Evolutionary conservation across 1,139 yeast genomes (phyloP).

Genomic region (Wickerhamomyces sp.): DNA sequence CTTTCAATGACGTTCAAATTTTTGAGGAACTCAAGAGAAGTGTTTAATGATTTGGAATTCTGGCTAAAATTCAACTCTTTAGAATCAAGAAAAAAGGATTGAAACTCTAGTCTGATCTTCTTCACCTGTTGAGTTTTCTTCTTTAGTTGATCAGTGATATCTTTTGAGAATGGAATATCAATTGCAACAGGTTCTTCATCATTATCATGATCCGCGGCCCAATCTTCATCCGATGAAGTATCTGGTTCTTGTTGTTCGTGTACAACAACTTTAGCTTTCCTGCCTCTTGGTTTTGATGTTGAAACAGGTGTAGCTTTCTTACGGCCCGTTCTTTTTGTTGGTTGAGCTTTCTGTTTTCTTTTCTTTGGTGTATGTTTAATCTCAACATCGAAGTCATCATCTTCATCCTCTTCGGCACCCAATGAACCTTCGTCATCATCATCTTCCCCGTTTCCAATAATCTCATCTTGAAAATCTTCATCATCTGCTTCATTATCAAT

Average conservation of each 20-base stretch:
- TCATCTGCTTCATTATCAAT: constrained; percentile 22
- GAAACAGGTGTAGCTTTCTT: neutral
- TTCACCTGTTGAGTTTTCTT: constrained; percentile 15
- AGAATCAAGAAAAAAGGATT: constrained; percentile 7
- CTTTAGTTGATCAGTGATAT: constrained; percentile 11
- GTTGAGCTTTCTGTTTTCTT: constrained; percentile 7
- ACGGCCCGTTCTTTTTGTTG: constrained; percentile 2
- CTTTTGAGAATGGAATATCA: constrained; percentile 16
- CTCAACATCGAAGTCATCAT: constrained; percentile 8
- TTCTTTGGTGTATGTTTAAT: constrained; percentile 6
- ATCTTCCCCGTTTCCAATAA: constrained; percentile 17
- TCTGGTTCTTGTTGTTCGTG: constrained; percentile 15
- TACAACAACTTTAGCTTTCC: constrained; percentile 3
- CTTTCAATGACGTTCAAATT: constrained; percentile 8
- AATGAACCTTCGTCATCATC: constrained; percentile 25
- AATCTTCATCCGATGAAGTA: constrained; percentile 22
- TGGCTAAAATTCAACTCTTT: constrained; percentile 7
- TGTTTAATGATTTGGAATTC: neutral
- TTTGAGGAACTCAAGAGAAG: constrained; percentile 7
- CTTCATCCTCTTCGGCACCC: constrained; percentile 16
- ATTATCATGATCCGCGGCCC: constrained; percentile 17
- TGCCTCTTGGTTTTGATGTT: constrained; percentile 13
- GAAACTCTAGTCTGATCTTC: constrained; percentile 14
- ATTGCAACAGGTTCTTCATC: constrained; percentile 15
- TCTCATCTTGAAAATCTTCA: constrained; percentile 19